Base-by-base conservation (phyloP, 2,329 filamentous ascomycete species). In the Aspergillus neoniger region DNA sequence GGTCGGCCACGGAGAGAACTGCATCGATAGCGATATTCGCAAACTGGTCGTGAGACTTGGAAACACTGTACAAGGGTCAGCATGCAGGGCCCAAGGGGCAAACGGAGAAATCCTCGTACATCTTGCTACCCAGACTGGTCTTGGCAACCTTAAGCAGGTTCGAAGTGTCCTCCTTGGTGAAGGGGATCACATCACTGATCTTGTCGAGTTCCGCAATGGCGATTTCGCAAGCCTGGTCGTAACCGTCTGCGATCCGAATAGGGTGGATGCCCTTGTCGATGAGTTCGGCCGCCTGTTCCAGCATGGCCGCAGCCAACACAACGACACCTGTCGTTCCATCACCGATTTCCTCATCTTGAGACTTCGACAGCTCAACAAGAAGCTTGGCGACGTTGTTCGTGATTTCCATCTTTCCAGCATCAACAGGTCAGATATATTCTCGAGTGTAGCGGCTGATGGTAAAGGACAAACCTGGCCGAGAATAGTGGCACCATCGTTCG, bases 251-350 rank as follows among this genome's bases (percentile, higher is more conserved):
- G 80, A 99, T 98, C 70, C 96, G 86, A 77, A 99, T 99, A 63
- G 95, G 95, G 81, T 99, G 95, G 72, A 99, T 99, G 75, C 95
- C 96, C 86, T 99, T 99, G 85, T 99, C 96, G 77, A 99, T 98
- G 70, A 99, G 86, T 76, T 97, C 95, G 65, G 94, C 92, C 17
- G 95, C 95, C 81, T 98, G 94, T 80, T 99, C 96, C 63, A 99
- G 84, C 66, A 99, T 86, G 64, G 95, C 93, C 66, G 94, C 95
- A 14, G 95, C 95, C 68, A 99, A 82, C 52, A 99, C 96, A 55
- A 99, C 95, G 14, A 99, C 95, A 77, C 95, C 95, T 0, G 95
- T 99, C 65, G 95, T 99, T 66, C 95, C 95, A 76, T 99, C 95
- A 74, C 95, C 95, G 73, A 99, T 99, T 81, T 99, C 95, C 70